Percentiles rank a stretch among this genome's conserved stretches.
Evolutionary conservation across 768 basidiomycete genomes (phyloP).

Genomic region (Dendrothele bispora): DNA sequence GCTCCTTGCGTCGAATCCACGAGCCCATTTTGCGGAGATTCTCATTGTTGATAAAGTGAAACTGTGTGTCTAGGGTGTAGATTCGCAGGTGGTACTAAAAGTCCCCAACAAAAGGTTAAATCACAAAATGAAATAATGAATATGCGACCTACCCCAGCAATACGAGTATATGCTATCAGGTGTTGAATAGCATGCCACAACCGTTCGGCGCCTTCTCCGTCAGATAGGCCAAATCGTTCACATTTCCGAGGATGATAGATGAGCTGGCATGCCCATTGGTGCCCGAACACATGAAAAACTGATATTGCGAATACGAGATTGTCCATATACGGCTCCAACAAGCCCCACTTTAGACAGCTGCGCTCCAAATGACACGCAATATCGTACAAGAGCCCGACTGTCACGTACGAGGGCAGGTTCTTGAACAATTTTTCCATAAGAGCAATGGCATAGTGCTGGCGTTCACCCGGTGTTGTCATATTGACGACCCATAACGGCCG

Average conservation of each 20-base stretch:
- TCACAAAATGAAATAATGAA: not conserved
- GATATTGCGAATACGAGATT: slow-evolving; percentile 26
- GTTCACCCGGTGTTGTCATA: slow-evolving; percentile 31
- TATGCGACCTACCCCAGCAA: slow-evolving; percentile 17
- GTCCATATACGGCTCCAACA: slow-evolving; percentile 20
- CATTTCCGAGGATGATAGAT: slow-evolving; percentile 33
- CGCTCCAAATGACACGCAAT: slow-evolving; percentile 35
- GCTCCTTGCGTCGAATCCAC: slow-evolving; percentile 12
- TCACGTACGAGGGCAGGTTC: slow-evolving; percentile 25
- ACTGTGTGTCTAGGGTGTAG: slow-evolving; percentile 14
- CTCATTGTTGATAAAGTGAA: slow-evolving; percentile 10
- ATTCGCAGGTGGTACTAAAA: slow-evolving; percentile 15
- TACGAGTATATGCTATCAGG: slow-evolving; percentile 17
- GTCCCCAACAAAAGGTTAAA: not conserved
- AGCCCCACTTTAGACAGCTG: slow-evolving; percentile 24
- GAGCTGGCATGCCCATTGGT: slow-evolving; percentile 38
- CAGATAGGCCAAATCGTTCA: slow-evolving; percentile 21
- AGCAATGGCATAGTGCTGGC: slow-evolving; percentile 30
- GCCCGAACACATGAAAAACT: slow-evolving; percentile 40
- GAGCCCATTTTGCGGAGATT: slow-evolving; percentile 7
- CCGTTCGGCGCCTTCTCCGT: slow-evolving; percentile 27
- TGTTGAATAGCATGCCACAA: slow-evolving; percentile 21
- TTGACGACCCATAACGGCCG: slow-evolving; percentile 34
- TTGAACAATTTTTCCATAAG: slow-evolving; percentile 31
- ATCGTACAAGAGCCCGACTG: slow-evolving; percentile 31